These are phyloP conservation scores for Remersonia thermophila DNA, from an alignment of 2,329 filamentous ascomycete species.

Conservation along the genomic window DNA sequence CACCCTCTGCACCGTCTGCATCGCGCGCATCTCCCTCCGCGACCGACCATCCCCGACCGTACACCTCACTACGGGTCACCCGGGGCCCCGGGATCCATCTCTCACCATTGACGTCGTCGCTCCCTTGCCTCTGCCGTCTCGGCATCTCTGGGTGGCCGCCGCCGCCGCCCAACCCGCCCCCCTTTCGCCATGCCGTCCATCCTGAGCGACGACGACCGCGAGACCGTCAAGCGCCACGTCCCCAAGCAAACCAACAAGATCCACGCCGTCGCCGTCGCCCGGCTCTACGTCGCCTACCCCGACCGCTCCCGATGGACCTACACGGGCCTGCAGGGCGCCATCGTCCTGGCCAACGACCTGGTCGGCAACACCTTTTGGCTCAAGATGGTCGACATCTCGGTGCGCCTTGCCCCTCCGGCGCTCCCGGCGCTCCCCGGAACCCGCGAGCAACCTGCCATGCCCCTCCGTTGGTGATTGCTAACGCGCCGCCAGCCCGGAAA, in stretches of 20 bases:
- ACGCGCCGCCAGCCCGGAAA: slow-evolving; percentile 47
- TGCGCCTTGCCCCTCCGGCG: slow-evolving; percentile 31
- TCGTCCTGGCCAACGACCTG: slow-evolving; percentile 82
- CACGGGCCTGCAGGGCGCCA: slow-evolving; percentile 83
- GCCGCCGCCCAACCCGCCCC: neutral
- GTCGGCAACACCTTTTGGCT: slow-evolving; percentile 96
- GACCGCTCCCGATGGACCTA: slow-evolving; percentile 81
- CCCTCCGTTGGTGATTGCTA: slow-evolving; percentile 3
- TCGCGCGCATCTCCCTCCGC: too few relatives aligned
- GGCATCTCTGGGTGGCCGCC: neutral
- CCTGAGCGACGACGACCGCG: slow-evolving; percentile 86
- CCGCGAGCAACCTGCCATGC: neutral
- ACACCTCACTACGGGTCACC: too few relatives aligned
- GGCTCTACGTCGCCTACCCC: slow-evolving; percentile 86
- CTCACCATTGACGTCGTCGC: too few relatives aligned
- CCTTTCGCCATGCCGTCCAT: slow-evolving; percentile 44
- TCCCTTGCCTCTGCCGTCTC: neutral
- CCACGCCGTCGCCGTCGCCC: slow-evolving; percentile 83
- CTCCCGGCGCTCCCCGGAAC: neutral
- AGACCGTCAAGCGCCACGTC: slow-evolving; percentile 86
- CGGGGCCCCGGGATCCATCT: too few relatives aligned
- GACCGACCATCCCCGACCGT: too few relatives aligned
- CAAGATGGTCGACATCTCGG: slow-evolving; percentile 93
- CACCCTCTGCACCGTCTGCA: too few relatives aligned
- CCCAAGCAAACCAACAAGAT: slow-evolving; percentile 96